Evolutionary conservation across 306 rosid genomes (phyloP).

Genomic region (Hippophae gyantsensis): DNA sequence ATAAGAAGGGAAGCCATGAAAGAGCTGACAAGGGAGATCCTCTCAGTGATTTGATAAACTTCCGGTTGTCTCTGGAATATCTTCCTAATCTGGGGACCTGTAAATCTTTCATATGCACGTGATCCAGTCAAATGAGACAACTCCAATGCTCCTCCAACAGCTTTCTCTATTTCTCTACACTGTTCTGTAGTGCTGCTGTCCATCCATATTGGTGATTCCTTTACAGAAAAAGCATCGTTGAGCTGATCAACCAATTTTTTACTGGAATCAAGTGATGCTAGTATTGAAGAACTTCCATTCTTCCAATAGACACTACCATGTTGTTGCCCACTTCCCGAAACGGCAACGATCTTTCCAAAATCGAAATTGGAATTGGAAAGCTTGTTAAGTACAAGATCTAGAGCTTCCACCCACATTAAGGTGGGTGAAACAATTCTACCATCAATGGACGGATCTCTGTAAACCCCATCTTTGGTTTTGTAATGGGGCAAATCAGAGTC

Average conservation of each 20-base stretch:
- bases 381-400: constrained; percentile 64
- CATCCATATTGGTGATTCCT: constrained; percentile 91
- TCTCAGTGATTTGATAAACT: constrained; percentile 59
- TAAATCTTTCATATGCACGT: constrained; percentile 67
- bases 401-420: constrained; percentile 91
- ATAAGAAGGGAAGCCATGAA: constrained; percentile 75
- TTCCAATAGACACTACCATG: constrained; percentile 98
- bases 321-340: constrained; percentile 95
- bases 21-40: constrained; percentile 95
- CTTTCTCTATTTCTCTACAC: constrained; percentile 70
- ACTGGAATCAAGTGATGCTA: constrained; percentile 57
- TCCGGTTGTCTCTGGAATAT: constrained; percentile 52
- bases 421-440: constrained; percentile 95
- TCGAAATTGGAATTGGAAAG: constrained; percentile 49
- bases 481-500: constrained; percentile 82
- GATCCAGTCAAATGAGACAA: constrained; percentile 76
- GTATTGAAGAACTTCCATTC: constrained; percentile 46
- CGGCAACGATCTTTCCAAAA: constrained; percentile 53
- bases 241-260: constrained; percentile 57
- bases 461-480: constrained; percentile 84
- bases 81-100: constrained; percentile 88
- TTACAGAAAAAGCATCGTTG: constrained; percentile 44
- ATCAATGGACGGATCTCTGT: constrained; percentile 50
- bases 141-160: constrained; percentile 84
- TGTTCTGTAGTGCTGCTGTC: constrained; percentile 81